Base-by-base conservation (phyloP, 768 basidiomycete species). In the Amylocystis lapponica region DNA sequence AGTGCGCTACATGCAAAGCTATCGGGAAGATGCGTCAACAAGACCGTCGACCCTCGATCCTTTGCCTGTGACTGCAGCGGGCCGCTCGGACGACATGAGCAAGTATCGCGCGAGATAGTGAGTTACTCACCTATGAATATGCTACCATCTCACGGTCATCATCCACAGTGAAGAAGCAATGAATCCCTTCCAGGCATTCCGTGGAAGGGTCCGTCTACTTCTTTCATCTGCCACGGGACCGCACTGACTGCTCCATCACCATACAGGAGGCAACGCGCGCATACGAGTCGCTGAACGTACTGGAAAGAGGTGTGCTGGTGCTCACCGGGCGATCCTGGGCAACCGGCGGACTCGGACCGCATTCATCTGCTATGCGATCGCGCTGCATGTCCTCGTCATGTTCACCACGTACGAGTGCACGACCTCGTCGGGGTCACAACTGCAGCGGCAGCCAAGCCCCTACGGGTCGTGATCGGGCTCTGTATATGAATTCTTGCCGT, bases 151-250 rank as follows among this genome's bases (percentile, higher is more conserved):
- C n/a, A n/a, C 39, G 25, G n/a, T n/a, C n/a, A n/a, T n/a, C n/a
- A n/a, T 9, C 13, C 11, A 19, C 33, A 60, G 59, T 57, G 95
- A 98, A 59, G 89, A 96, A 65, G 81, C 89, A 40, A 92, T 98
- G 81, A 98, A 99, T 58, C 95, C 96, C 0, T 99, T 99, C 59
- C 94, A 97, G 63, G 92, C 86, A 6, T 98, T 99, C 74, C 81
- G 92, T 49, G 92, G 95, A 2, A 73, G 92, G 62, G 95, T 96
- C 10, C 4, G 16, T 36, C 23, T 33, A 13, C 22, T n/a, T n/a
- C 12, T 32, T 22, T 13, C 1, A 13, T 8, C 40, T 23, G 35
- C 52, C 13, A 16, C 21, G 4, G n/a, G 19, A n/a, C n/a, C n/a
- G 32, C 50, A 34, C n/a, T 16, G n/a, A 19, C 20, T 29, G 44